phyloP scores from a whole-genome alignment of 192 early-diverging fungal species.

The Linnemannia hyalina region DNA sequence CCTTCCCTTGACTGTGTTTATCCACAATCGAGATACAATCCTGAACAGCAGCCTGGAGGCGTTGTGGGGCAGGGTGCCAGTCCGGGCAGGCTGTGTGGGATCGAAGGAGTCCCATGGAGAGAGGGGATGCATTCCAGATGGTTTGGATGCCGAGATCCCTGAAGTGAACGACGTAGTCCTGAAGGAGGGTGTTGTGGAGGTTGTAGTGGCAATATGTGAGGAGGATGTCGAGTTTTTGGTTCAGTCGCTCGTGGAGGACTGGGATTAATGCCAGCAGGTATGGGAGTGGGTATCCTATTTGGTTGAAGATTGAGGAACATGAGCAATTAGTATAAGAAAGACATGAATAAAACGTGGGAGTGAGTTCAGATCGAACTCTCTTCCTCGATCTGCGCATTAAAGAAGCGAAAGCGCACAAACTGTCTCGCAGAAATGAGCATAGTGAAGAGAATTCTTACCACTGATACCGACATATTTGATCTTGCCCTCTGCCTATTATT shows the following conservation, averaged over 20 bases:
- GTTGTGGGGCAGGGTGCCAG: slow-evolving; percentile 78
- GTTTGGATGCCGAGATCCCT: slow-evolving; percentile 67
- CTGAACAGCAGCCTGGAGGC: slow-evolving; percentile 63
- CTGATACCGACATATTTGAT: slow-evolving; percentile 78
- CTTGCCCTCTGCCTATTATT: slow-evolving; percentile 60
- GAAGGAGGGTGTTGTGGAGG: slow-evolving; percentile 71
- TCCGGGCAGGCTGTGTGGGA: slow-evolving; percentile 60
- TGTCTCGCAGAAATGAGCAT: background rate
- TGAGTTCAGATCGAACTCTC: background rate
- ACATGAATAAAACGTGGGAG: background rate
- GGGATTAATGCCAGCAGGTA: slow-evolving; percentile 70
- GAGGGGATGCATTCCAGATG: slow-evolving; percentile 76
- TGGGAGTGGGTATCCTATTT: slow-evolving; percentile 72
- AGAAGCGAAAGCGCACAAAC: no score
- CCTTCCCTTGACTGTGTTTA: slow-evolving; percentile 56
- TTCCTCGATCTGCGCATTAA: background rate
- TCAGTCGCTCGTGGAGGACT: slow-evolving; percentile 61
- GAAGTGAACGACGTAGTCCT: slow-evolving; percentile 65
- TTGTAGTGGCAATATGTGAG: slow-evolving; percentile 81
- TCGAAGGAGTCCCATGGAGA: slow-evolving; percentile 79
- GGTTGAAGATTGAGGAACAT: background rate
- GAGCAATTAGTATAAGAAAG: background rate
- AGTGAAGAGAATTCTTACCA: slow-evolving; percentile 49
- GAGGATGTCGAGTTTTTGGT: slow-evolving; percentile 71
- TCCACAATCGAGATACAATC: slow-evolving; percentile 60